A percentile compares a stretch with the other conserved stretches of the same genome.
Evolutionary conservation across 805 yeast species (phyloP).

Genomic region (Huiozyma sinensis): DNA sequence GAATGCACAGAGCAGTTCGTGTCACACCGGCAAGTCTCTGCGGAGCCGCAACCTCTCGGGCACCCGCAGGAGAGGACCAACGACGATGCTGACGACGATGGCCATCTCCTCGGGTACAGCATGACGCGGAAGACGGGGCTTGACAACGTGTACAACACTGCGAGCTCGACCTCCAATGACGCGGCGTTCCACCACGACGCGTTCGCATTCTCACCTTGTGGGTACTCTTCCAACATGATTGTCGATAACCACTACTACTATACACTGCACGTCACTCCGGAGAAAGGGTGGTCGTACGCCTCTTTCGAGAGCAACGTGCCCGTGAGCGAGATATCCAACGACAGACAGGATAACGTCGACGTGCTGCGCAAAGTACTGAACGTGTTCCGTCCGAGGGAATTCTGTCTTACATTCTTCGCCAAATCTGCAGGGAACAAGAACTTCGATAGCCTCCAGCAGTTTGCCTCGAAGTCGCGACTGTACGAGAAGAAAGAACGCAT

Average conservation of each 20-base stretch:
- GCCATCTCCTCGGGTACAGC: conserved; percentile 67
- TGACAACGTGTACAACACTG: conserved; percentile 41
- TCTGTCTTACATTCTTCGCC: conserved; percentile 48
- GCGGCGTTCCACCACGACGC: conserved; percentile 56
- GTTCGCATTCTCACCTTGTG: conserved; percentile 88
- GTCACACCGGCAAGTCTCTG: conserved; percentile 32
- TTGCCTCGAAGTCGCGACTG: conserved; percentile 19
- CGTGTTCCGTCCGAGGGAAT: conserved; percentile 65
- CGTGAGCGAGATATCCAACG: conserved; percentile 27
- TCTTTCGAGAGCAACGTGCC: conserved; percentile 87
- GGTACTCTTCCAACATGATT: conserved; percentile 82
- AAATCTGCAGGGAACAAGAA: conserved; percentile 24
- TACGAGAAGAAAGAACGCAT: conserved; percentile 59
- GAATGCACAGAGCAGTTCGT: conserved; percentile 47
- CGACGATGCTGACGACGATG: conserved; percentile 32
- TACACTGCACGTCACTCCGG: conserved; percentile 92
- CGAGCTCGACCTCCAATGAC: background rate
- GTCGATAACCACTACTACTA: conserved; percentile 53
- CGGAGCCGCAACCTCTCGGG: conserved; percentile 3
- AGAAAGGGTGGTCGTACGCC: conserved; percentile 89
- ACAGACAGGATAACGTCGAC: conserved; percentile 36
- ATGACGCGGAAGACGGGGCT: conserved; percentile 57
- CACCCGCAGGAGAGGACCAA: background rate
- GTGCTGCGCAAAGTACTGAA: conserved; percentile 49
- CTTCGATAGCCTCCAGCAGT: conserved; percentile 26